Evolutionary conservation across 164 flowering plant species (phyloP).

Genomic region (Cinnamomum chago): DNA sequence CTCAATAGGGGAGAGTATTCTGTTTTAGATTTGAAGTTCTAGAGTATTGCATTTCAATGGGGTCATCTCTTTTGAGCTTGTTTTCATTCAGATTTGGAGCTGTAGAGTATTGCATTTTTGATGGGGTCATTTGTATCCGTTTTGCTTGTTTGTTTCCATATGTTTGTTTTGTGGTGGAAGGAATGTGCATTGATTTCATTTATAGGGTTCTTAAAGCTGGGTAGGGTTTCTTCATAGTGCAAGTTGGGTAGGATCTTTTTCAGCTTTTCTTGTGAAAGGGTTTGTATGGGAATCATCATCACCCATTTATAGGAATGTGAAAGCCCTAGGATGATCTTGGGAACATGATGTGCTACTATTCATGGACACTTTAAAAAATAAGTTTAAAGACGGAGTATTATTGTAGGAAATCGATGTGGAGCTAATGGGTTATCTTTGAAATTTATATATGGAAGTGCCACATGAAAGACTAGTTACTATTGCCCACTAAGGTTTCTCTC

Average conservation of each 20-base stretch:
- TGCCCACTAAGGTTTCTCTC: background rate
- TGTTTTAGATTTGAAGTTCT: background rate
- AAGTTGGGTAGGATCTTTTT: constrained; percentile 9
- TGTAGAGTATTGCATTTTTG: constrained; percentile 2
- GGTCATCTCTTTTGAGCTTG: background rate
- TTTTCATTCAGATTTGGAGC: constrained; percentile 6
- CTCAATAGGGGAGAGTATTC: background rate
- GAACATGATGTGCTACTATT: constrained; percentile 29
- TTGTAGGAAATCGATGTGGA: constrained; percentile 13
- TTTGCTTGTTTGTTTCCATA: constrained; percentile 3
- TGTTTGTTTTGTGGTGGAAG: constrained; percentile 4
- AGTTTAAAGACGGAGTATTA: constrained; percentile 9
- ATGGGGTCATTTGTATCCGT: background rate
- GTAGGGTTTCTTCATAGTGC: constrained; percentile 14
- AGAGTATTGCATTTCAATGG: background rate
- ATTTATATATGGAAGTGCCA: constrained; percentile 11
- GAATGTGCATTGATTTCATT: constrained; percentile 3
- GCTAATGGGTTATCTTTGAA: constrained; percentile 13
- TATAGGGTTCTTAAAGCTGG: constrained; percentile 14
- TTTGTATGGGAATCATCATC: constrained; percentile 14
- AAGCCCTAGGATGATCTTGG: constrained; percentile 23
- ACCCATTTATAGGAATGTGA: constrained; percentile 17
- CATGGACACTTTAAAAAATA: background rate
- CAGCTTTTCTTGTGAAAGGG: constrained; percentile 5
- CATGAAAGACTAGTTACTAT: background rate